phyloP scores from a whole-genome alignment of 1,139 yeast species.

The Kodamaea arcana region DNA sequence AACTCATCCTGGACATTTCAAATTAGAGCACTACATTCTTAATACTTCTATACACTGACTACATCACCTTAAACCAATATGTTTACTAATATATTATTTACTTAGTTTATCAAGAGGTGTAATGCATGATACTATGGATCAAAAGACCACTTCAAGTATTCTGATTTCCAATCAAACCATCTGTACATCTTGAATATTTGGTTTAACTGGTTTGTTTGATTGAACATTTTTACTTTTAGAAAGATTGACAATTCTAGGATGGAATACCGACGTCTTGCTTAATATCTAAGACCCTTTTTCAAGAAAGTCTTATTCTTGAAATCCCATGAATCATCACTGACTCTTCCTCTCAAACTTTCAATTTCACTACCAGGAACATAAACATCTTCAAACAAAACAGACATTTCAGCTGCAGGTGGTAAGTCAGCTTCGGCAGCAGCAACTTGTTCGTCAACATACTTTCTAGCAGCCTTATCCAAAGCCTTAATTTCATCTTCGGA shows the following conservation, averaged over 20 bases:
- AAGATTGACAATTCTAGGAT: constrained; percentile 14
- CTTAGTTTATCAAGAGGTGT: no score
- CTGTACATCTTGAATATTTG: no score
- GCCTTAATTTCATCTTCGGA: constrained; percentile 92
- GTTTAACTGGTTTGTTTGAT: no score
- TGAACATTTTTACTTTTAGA: no score
- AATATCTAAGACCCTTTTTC: no score
- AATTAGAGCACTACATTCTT: neutral
- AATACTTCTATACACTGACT: neutral
- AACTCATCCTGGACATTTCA: no score
- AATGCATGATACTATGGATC: no score
- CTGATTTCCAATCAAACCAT: no score
- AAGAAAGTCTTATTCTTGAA: constrained; percentile 71
- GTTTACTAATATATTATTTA: neutral
- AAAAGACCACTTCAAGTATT: no score
- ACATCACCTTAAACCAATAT: neutral
- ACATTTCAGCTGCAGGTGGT: constrained; percentile 94
- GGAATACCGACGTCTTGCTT: no score
- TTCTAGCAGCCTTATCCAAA: constrained; percentile 93
- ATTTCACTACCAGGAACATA: constrained; percentile 93
- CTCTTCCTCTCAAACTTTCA: constrained; percentile 93
- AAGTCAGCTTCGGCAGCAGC: constrained; percentile 91
- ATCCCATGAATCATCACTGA: constrained; percentile 89
- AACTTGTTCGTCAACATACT: constrained; percentile 90
- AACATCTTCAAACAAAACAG: constrained; percentile 92